These are phyloP conservation scores for Penicillium sp. DNA, from an alignment of 2,329 filamentous ascomycete genomes.

Conservation along the genomic window DNA sequence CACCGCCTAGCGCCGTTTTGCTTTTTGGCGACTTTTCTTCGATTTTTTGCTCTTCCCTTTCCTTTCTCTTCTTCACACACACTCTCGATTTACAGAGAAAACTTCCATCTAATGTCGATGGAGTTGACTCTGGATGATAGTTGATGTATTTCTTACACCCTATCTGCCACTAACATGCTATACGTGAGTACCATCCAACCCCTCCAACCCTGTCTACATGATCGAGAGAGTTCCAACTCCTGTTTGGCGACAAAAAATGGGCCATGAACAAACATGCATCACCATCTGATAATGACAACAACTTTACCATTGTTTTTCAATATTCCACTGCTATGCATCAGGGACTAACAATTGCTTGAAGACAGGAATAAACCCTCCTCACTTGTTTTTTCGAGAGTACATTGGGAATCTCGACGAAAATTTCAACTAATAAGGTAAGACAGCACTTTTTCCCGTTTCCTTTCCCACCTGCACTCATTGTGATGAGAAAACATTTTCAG, in stretches of 20 bases:
- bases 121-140: background rate
- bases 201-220: conserved; percentile 38
- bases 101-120: conserved; percentile 25
- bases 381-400: conserved; percentile 3
- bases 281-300: conserved; percentile 53
- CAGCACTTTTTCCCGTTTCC: conserved; percentile 3
- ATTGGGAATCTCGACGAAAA: conserved; percentile 2
- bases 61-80: conserved; percentile 27
- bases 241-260: conserved; percentile 57
- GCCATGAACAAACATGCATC: conserved; percentile 62
- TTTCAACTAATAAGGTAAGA: conserved; percentile 17
- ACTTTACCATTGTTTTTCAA: conserved; percentile 9
- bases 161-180: conserved; percentile 18
- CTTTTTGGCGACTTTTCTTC: conserved; percentile 23
- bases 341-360: conserved; percentile 21
- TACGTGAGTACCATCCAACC: conserved; percentile 27
- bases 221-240: conserved; percentile 52
- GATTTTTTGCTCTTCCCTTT: conserved; percentile 14
- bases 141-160: background rate
- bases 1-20: conserved; percentile 20
- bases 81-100: conserved; percentile 10
- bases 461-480: conserved; percentile 20
- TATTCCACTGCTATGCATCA: conserved; percentile 1
- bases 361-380: conserved; percentile 8
- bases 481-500: conserved; percentile 58